Conservation (phyloP, 176 grass and related monocot species). For the Juncus inflexus region DNA sequence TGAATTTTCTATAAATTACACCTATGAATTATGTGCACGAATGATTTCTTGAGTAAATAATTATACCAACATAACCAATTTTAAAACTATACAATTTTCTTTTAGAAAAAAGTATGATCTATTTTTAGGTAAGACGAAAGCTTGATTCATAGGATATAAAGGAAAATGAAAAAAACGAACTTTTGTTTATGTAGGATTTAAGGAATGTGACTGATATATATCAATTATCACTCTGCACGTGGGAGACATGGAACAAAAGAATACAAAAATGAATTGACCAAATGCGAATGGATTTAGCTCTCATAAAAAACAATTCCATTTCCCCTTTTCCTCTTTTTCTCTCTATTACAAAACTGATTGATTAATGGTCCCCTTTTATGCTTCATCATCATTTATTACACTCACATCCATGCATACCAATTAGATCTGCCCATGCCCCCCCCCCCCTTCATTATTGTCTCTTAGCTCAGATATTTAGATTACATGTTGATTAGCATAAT, state of each 20-base stretch:
- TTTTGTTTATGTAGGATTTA: no score
- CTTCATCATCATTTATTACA: conserved; percentile 1
- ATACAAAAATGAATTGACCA: conserved; percentile 12
- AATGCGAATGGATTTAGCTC: conserved; percentile 15
- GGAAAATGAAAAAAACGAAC: no score
- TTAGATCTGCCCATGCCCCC: conserved; percentile 7
- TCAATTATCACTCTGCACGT: conserved; percentile 2
- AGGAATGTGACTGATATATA: no score
- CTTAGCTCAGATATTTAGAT: neutral
- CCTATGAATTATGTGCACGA: no score
- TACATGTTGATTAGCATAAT: no score
- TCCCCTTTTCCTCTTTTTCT: neutral
- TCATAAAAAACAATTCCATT: conserved; percentile 13
- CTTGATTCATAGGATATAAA: no score
- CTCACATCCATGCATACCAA: conserved; percentile 10
- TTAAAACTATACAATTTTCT: no score
- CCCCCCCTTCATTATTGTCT: conserved; percentile 12
- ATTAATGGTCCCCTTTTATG: conserved; percentile 23
- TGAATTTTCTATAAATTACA: no score
- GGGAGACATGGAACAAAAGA: conserved; percentile 19
- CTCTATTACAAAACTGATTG: neutral
- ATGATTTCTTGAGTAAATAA: no score
- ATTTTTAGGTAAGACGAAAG: no score
- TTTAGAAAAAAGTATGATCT: no score
- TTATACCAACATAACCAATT: no score